These are phyloP conservation scores for Coemansia sp. DNA, from an alignment of 192 early-diverging fungal genomes.

Conservation along the genomic window DNA sequence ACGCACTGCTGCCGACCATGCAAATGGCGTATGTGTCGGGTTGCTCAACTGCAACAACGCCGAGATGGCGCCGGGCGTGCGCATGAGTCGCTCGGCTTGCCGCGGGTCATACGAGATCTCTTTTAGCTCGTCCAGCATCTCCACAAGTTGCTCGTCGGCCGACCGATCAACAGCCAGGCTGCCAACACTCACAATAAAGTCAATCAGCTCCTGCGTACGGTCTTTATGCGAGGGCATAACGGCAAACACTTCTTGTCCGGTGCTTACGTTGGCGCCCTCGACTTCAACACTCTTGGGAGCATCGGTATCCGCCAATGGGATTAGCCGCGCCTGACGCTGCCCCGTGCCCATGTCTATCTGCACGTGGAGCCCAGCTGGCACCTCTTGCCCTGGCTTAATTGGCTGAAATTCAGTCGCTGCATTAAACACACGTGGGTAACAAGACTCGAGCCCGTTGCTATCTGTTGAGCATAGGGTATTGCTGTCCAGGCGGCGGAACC, in stretches of 20 bases:
- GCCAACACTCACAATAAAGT: neutral
- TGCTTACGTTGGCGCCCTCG: neutral
- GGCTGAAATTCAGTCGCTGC: conserved; percentile 62
- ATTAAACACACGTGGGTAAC: conserved; percentile 61
- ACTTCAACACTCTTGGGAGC: conserved; percentile 7
- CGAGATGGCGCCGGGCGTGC: conserved; percentile 23
- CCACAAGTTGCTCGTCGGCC: neutral
- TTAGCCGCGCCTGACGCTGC: conserved; percentile 58
- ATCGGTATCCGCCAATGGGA: conserved; percentile 29
- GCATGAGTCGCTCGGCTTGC: conserved; percentile 57
- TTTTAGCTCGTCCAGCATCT: conserved; percentile 55
- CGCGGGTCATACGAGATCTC: conserved; percentile 60
- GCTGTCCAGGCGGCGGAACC: neutral
- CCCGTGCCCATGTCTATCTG: conserved; percentile 65
- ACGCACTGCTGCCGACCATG: conserved; percentile 31
- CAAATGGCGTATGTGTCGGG: conserved; percentile 4
- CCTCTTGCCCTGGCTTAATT: conserved; percentile 61
- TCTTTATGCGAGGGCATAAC: conserved; percentile 5
- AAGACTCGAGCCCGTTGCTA: conserved; percentile 18
- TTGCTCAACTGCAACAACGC: conserved; percentile 34
- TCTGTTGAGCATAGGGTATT: neutral
- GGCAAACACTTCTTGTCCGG: neutral
- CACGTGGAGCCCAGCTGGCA: conserved; percentile 64
- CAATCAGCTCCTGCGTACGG: conserved; percentile 11
- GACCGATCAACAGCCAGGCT: conserved; percentile 11